A percentile compares a stretch with the other conserved stretches of the same genome.
These are phyloP conservation scores for Mastigamoeba balamuthi DNA, from an alignment of 78 protist genomes.

Conservation along the genomic window DNA sequence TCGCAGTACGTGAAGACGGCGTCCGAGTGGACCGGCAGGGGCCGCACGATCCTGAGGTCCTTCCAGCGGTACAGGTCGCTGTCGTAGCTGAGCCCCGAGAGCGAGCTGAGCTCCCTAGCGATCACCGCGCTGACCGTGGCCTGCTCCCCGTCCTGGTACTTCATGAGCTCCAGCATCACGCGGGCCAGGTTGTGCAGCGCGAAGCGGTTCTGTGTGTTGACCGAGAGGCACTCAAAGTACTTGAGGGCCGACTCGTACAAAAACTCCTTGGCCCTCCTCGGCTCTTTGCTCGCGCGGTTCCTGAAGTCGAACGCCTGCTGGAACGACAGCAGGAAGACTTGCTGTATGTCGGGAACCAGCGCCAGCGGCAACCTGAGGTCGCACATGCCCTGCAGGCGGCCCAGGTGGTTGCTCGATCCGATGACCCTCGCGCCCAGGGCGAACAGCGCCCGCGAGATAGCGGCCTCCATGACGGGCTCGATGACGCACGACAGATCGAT, in stretches of 20 bases:
- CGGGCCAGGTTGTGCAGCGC: neutral
- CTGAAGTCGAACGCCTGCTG: neutral
- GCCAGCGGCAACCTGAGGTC: too few relatives aligned
- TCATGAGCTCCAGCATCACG: neutral
- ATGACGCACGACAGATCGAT: too few relatives aligned
- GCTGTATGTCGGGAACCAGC: too few relatives aligned
- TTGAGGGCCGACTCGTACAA: neutral
- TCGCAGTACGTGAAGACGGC: too few relatives aligned
- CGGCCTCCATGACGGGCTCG: too few relatives aligned
- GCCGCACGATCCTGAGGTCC: too few relatives aligned
- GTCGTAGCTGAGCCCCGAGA: neutral
- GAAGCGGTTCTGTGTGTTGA: neutral
- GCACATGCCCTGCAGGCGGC: too few relatives aligned
- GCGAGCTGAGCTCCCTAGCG: neutral
- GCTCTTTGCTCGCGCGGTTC: neutral
- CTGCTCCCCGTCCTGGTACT: neutral
- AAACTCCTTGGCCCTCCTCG: neutral
- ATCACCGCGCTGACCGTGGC: neutral
- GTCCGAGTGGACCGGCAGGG: too few relatives aligned
- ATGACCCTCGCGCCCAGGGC: too few relatives aligned
- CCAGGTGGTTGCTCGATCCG: too few relatives aligned
- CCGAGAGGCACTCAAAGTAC: neutral
- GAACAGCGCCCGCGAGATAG: too few relatives aligned
- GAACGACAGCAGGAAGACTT: neutral
- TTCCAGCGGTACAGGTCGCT: neutral